Evolutionary conservation across 768 basidiomycete genomes (phyloP), one percentile per base, ranked within the genome.

Genomic region (Sarcomyxa edulis): DNA sequence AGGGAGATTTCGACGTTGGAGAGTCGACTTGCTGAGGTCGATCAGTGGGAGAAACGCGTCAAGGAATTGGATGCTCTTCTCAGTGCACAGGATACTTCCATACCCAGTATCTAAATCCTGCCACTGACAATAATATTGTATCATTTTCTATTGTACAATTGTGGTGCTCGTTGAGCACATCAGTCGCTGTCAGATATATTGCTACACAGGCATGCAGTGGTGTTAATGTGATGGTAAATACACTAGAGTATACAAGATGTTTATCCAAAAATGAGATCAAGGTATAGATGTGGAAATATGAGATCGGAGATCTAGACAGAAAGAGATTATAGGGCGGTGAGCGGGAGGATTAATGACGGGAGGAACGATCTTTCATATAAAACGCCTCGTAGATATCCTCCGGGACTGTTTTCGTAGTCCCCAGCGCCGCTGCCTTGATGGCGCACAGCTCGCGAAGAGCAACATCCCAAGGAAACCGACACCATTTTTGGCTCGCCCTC

Each of bases 1-100:
- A 67, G 76, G 23, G 90, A 91, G 69, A 90, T 90, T 45, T 63
- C 63, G 37, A 55, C 66, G 36, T 62, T 91, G 37, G 81, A 89
- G 59, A 61, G 59, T 28, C 77, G 78, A 54, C 62, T 94, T 26
- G 64, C 66, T 6, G 84, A 91, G 46, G 87, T 90, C 3, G 75
- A 71, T 22, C 55, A 52, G 27, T 92, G 89, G 90, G 84, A 90
- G 65, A 51, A 46, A 47, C 64, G 88, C 24, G 65, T 90, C 37
- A 65, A 66, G 48, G 84, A 82, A 54, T 61, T 90, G 32, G 73
- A 83, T 53, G 57, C 40, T 29, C 53, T 84, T 44, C 61, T 90
- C 46, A 64, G 67, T 6, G 68, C 61, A 20, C 65, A 68, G 48
- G 65, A 69, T n/a, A n/a, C n/a, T n/a, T n/a, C n/a, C n/a, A n/a